Evolutionary conservation across 1,284 basidiomycete species (phyloP), one percentile per base, ranked within the genome.

Genomic region (Leccinum ponderosum): DNA sequence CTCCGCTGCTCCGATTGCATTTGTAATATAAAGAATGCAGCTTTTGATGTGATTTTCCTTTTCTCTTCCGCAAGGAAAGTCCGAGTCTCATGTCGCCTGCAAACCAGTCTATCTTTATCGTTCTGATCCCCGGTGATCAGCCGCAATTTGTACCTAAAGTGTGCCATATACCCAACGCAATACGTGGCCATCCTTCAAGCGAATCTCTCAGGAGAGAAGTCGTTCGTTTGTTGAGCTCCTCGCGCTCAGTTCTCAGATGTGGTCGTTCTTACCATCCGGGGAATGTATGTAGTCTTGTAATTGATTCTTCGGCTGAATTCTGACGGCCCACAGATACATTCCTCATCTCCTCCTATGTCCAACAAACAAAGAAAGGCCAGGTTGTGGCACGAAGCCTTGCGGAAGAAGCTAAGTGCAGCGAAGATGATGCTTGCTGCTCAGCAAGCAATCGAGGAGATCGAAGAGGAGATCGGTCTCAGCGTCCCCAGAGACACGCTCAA

Each of bases 351-450:
- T 48, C 47, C 44, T 33, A n/a, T 56, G 55, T 56, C 55, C 44
- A 56, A 56, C 31, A 56, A 56, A 33, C 55, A 50, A 50, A 50
- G 47, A 56, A 56, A 56, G 31, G 55, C 56, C 14, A 53, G 37
- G 20, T 29, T 54, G 35, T 56, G 47, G 47, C 55, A 56, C 20
- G 27, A 56, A 50, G 55, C 55, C 27, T 48, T 50, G 47, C 29
- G 37, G 55, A 56, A 48, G 55, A 56, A 56, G 47, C 42, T 29
- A 22, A 56, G 9, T 50, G 47, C 25, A 48, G 31, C 14, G 31
- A 56, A 56, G 47, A 50, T 56, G 55, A 56, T 56, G 55, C 55
- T 48, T 50, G 29, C 55, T 50, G 44, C 44, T 48, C 47, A 56
- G 33, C 14, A 9, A 20, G 25, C 33, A 56, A 56, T 56, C 17